These are phyloP conservation scores for Olyra latifolia DNA, from an alignment of 176 grass and related monocot species.

Conservation along the genomic window DNA sequence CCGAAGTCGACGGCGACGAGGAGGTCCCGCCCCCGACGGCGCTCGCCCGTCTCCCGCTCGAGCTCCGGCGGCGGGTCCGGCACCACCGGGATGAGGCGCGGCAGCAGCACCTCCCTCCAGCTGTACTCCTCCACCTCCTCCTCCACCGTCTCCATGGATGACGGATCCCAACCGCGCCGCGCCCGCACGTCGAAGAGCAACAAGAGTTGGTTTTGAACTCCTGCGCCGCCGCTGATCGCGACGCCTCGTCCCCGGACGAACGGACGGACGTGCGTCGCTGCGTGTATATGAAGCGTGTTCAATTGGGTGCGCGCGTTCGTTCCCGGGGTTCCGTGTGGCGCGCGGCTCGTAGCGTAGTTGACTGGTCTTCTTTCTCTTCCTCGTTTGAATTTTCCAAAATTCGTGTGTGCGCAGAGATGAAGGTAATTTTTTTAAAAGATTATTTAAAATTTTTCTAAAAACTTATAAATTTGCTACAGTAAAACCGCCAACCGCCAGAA, in stretches of 20 bases:
- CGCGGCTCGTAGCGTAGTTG: neutral
- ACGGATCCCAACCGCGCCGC: too few species aligned
- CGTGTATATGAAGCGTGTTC: neutral
- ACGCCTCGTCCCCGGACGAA: too few species aligned
- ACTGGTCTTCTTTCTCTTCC: neutral
- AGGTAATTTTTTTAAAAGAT: too few species aligned
- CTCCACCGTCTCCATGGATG: slow-evolving; percentile 60
- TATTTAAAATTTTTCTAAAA: too few species aligned
- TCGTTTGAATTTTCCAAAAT: neutral
- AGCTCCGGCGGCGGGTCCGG: slow-evolving; percentile 52
- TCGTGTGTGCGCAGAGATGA: neutral
- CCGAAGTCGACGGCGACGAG: slow-evolving; percentile 87
- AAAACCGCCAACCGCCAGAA: too few species aligned
- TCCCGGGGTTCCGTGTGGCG: neutral
- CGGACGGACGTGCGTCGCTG: too few species aligned
- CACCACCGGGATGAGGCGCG: slow-evolving; percentile 66
- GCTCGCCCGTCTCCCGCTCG: slow-evolving; percentile 80
- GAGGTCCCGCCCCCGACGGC: slow-evolving; percentile 71
- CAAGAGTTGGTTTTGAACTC: too few species aligned
- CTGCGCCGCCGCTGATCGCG: neutral
- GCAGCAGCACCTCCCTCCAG: slow-evolving; percentile 85
- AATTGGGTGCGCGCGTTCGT: neutral
- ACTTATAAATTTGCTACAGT: too few species aligned
- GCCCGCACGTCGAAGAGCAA: too few species aligned
- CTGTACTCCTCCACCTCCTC: slow-evolving; percentile 80